phyloP scores from a whole-genome alignment of 352 stramenopile species.

The Blastocystis sp. region DNA sequence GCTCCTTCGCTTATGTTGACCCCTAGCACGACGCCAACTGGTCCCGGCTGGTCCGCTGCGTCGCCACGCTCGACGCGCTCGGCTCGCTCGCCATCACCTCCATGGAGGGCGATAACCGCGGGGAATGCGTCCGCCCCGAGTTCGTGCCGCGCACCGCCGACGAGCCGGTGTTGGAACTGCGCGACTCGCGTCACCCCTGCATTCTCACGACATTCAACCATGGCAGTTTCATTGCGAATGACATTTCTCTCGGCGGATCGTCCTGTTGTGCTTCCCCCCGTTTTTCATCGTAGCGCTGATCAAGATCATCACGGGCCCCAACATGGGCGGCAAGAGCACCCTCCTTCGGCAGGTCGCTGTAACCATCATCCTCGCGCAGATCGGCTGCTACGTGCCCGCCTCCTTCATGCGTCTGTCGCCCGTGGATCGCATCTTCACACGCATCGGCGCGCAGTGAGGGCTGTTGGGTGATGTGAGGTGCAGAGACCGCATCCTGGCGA shows the following conservation, averaged over 20 bases:
- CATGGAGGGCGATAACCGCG: slow-evolving; percentile 84
- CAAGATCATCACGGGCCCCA: slow-evolving; percentile 85
- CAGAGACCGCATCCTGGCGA: slow-evolving; percentile 89
- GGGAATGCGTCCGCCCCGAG: slow-evolving; percentile 77
- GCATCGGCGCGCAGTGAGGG: slow-evolving; percentile 87
- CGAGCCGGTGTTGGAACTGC: slow-evolving; percentile 80
- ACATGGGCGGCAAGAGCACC: slow-evolving; percentile 97
- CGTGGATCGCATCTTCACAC: slow-evolving; percentile 97
- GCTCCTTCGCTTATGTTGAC: slow-evolving; percentile 77
- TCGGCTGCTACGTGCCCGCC: slow-evolving; percentile 96
- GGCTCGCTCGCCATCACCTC: slow-evolving; percentile 88
- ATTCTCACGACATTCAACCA: slow-evolving; percentile 77
- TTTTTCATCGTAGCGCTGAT: slow-evolving; percentile 30
- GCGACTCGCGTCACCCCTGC: slow-evolving; percentile 89
- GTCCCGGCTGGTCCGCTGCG: slow-evolving; percentile 85
- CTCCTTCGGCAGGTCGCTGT: slow-evolving; percentile 95
- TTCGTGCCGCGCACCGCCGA: slow-evolving; percentile 73
- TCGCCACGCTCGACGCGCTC: slow-evolving; percentile 89
- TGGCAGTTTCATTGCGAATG: slow-evolving; percentile 92
- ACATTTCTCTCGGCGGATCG: slow-evolving; percentile 82
- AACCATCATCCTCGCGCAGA: slow-evolving; percentile 92
- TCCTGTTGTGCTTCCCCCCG: slow-evolving; percentile 74
- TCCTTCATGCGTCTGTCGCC: slow-evolving; percentile 83
- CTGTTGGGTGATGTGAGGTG: background rate
- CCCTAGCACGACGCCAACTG: slow-evolving; percentile 77